phyloP scores from a whole-genome alignment of 495 filamentous ascomycete genomes.

The Penicillium riverlandense region DNA sequence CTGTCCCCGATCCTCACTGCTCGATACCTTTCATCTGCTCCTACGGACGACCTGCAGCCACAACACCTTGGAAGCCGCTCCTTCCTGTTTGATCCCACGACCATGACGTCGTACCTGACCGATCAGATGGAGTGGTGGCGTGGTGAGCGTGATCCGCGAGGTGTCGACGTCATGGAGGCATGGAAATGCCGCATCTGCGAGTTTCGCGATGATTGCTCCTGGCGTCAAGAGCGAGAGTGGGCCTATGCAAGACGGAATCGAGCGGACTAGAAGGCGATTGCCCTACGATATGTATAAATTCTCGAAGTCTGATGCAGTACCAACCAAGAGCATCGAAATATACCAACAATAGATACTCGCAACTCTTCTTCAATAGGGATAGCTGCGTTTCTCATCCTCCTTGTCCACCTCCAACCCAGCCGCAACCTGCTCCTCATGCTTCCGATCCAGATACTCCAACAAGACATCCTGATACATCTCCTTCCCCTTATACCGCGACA shows the following conservation, averaged over 20 bases:
- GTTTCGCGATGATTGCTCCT: constrained; percentile 54
- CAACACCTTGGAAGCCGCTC: constrained; percentile 58
- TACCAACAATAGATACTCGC: too few species aligned
- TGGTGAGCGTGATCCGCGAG: constrained; percentile 66
- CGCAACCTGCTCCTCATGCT: constrained; percentile 69
- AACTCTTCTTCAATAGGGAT: constrained; percentile 29
- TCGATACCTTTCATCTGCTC: constrained; percentile 32
- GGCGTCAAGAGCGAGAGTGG: constrained; percentile 53
- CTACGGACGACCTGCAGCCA: constrained; percentile 21
- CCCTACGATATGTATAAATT: too few species aligned
- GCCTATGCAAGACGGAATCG: constrained; percentile 27
- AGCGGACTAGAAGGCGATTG: not conserved
- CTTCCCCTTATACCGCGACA: constrained; percentile 75
- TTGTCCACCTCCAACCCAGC: constrained; percentile 53
- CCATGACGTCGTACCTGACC: constrained; percentile 55
- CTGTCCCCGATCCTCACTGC: constrained; percentile 42
- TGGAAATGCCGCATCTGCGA: constrained; percentile 77
- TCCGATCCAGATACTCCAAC: constrained; percentile 73
- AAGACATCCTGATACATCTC: constrained; percentile 73
- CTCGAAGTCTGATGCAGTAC: too few species aligned
- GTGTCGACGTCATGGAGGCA: constrained; percentile 80
- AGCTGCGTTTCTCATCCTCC: constrained; percentile 52
- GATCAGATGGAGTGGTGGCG: constrained; percentile 82
- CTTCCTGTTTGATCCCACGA: constrained; percentile 59
- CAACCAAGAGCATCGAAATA: too few species aligned